phyloP scores from a whole-genome alignment of 2,329 filamentous ascomycete species.

The Exophiala oligosperma region DNA sequence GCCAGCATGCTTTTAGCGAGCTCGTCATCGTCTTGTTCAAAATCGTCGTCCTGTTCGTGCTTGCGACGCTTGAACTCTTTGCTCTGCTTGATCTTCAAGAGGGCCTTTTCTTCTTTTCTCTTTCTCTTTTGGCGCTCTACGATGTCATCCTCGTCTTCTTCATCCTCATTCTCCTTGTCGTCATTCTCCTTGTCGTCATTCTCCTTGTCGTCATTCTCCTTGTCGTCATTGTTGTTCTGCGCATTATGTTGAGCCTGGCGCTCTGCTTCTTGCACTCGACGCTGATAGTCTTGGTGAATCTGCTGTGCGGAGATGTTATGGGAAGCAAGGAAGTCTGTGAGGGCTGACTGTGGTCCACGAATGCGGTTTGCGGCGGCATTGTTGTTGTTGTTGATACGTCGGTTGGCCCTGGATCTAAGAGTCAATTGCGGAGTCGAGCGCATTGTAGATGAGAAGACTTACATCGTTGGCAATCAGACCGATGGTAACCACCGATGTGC shows the following conservation, averaged over 20 bases:
- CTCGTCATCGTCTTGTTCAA: constrained; percentile 38
- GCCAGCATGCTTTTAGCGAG: constrained; percentile 54
- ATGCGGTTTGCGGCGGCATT: constrained; percentile 44
- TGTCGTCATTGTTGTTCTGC: constrained; percentile 37
- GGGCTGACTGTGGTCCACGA: constrained; percentile 63
- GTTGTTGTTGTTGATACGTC: constrained; percentile 2
- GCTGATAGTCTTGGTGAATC: constrained; percentile 60
- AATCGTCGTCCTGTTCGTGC: constrained; percentile 37
- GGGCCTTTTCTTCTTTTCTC: constrained; percentile 49
- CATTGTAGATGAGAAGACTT: not conserved
- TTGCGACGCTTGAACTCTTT: constrained; percentile 52
- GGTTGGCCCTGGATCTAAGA: constrained; percentile 8
- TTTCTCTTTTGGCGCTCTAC: constrained; percentile 57
- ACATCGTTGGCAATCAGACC: not conserved
- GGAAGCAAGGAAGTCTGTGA: constrained; percentile 68
- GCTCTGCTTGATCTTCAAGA: constrained; percentile 49
- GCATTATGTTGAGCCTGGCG: constrained; percentile 36
- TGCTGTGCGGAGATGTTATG: constrained; percentile 67
- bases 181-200: constrained; percentile 27
- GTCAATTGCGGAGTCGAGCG: not conserved
- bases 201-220: constrained; percentile 33
- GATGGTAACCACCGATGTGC: not conserved
- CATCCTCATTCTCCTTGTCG: constrained; percentile 40
- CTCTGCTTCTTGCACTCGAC: constrained; percentile 52
- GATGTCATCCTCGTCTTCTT: constrained; percentile 36